Conservation (phyloP, 208 protist species). For the Herpetomonas tarakana region DNA sequence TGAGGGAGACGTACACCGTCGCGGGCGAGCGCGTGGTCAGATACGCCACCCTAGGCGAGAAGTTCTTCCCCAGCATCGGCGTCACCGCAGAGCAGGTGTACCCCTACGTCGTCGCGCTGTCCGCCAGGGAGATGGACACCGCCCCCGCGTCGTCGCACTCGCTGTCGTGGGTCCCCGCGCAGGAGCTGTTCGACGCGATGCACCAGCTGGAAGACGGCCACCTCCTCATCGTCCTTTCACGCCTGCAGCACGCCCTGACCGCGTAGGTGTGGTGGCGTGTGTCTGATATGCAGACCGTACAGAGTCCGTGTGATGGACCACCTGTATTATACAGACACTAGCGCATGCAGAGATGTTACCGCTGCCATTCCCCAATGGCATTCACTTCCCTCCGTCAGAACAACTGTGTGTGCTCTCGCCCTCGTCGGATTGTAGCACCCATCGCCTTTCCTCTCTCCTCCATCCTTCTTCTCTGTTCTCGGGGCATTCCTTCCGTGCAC, state of each 20-base stretch:
- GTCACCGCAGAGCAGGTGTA: conserved; percentile 1
- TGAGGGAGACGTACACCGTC: background rate
- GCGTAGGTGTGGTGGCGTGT: too few species aligned
- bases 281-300: too few species aligned
- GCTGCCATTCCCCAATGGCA: too few species aligned
- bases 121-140: background rate
- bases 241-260: conserved; percentile 2
- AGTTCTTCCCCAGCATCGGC: background rate
- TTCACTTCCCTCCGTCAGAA: too few species aligned
- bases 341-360: too few species aligned
- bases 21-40: background rate
- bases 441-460: too few species aligned
- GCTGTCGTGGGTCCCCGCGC: background rate
- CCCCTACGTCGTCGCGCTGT: background rate
- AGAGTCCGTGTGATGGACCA: too few species aligned
- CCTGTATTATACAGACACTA: too few species aligned
- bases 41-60: background rate
- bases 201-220: conserved; percentile 2
- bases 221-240: background rate
- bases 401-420: too few species aligned
- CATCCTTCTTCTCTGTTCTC: too few species aligned
- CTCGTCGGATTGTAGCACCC: too few species aligned
- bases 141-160: background rate
- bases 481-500: too few species aligned
- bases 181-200: background rate